Percentiles rank a stretch among this genome's conserved stretches.
phyloP scores from a whole-genome alignment of 1,139 yeast genomes.

The Taphrina wiesneri region DNA sequence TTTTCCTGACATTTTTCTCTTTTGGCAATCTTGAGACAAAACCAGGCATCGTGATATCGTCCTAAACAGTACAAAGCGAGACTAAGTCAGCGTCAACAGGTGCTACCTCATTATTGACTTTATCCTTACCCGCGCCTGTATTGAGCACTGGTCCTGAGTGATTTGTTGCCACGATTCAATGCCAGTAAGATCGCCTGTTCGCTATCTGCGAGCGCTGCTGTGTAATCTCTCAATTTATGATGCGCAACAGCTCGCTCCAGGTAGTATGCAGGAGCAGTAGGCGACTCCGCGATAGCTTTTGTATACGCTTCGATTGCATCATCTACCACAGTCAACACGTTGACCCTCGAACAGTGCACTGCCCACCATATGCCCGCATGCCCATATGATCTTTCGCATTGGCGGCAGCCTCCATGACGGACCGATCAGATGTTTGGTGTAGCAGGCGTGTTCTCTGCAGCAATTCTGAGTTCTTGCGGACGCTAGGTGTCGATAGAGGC shows the following conservation, averaged over 20 bases:
- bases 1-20: conserved; percentile 53
- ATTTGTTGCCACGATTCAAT: conserved; percentile 53
- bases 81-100: conserved; percentile 18
- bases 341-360: background rate
- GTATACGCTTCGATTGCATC: conserved; percentile 31
- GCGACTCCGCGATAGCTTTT: conserved; percentile 27
- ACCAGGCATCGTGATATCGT: conserved; percentile 53
- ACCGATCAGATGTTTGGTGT: too few relatives aligned
- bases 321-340: background rate
- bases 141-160: conserved; percentile 59
- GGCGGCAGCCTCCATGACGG: conserved; percentile 18
- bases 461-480: too few relatives aligned
- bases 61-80: conserved; percentile 48
- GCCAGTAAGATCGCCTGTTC: conserved; percentile 61
- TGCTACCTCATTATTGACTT: conserved; percentile 49
- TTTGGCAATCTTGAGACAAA: conserved; percentile 55
- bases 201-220: conserved; percentile 57
- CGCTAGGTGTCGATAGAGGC: too few relatives aligned
- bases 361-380: background rate
- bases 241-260: conserved; percentile 22
- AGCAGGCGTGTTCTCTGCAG: too few relatives aligned
- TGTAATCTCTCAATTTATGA: conserved; percentile 49
- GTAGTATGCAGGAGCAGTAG: conserved; percentile 26
- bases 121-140: conserved; percentile 55
- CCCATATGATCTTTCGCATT: background rate